These are phyloP conservation scores for Wickerhamiella nectarea DNA, from an alignment of 805 yeast species.

Conservation along the genomic window DNA sequence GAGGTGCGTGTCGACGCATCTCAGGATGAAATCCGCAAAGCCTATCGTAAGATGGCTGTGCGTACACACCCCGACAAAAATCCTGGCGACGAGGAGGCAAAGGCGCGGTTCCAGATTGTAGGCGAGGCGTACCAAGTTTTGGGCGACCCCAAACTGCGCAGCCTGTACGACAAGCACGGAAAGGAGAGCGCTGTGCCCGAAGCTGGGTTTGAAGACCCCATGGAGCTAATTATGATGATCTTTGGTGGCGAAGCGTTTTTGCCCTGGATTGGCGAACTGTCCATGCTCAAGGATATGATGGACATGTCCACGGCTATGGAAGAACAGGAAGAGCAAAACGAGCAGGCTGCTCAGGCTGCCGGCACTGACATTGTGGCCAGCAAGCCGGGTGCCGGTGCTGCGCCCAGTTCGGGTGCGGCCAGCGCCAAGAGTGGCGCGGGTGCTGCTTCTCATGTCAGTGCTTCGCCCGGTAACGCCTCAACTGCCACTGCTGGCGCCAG, in stretches of 20 bases:
- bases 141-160: conserved; percentile 55
- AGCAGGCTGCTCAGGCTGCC: conserved; percentile 12
- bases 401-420: not conserved
- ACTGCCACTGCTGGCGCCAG: conserved; percentile 1
- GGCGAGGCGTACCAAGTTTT: conserved; percentile 48
- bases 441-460: too few species aligned
- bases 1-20: conserved; percentile 59
- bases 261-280: conserved; percentile 78
- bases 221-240: conserved; percentile 67
- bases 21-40: conserved; percentile 75
- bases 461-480: too few species aligned
- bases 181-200: conserved; percentile 59
- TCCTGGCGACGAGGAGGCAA: conserved; percentile 87
- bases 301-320: conserved; percentile 42
- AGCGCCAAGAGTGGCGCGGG: too few species aligned
- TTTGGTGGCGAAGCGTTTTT: conserved; percentile 88
- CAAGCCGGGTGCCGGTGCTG: not conserved
- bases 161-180: conserved; percentile 73
- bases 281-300: conserved; percentile 61
- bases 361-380: conserved; percentile 2
- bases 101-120: conserved; percentile 66
- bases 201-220: conserved; percentile 67
- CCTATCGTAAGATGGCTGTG: conserved; percentile 83
- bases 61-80: conserved; percentile 91
- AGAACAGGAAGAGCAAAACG: conserved; percentile 26